Evolutionary conservation across 2,329 filamentous ascomycete species (phyloP).

Genomic region (Penicillium sumatraense): DNA sequence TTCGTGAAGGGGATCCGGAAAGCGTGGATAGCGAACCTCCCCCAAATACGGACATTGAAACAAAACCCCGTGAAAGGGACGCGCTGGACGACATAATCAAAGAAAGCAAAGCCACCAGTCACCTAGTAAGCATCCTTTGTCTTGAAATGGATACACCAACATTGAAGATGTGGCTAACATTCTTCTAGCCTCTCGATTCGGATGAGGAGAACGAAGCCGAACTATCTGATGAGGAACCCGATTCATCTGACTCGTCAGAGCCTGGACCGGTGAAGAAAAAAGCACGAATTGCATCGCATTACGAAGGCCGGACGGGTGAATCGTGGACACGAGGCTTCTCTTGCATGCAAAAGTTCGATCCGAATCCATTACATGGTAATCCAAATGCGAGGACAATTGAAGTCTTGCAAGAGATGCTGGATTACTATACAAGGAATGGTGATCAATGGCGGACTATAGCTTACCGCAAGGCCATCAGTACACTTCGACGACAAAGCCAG

Average conservation of each 20-base stretch:
- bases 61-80: conserved; percentile 46
- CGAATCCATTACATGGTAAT: conserved; percentile 53
- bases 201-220: conserved; percentile 11
- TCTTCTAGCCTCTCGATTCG: conserved; percentile 38
- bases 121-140: conserved; percentile 53
- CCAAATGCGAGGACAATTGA: conserved; percentile 79
- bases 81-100: conserved; percentile 68
- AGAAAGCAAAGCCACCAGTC: conserved; percentile 63
- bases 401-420: conserved; percentile 76
- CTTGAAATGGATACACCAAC: not conserved
- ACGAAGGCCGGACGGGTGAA: conserved; percentile 12
- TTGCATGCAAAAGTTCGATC: conserved; percentile 64
- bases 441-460: conserved; percentile 77
- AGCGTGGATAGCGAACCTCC: not conserved
- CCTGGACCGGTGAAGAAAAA: conserved; percentile 1
- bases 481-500: conserved; percentile 66
- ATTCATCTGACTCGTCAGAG: conserved; percentile 15
- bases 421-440: conserved; percentile 74
- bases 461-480: conserved; percentile 78
- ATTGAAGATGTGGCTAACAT: conserved; percentile 7
- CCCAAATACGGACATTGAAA: conserved; percentile 1
- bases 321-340: conserved; percentile 54
- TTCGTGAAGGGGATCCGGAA: conserved; percentile 52
- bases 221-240: conserved; percentile 23
- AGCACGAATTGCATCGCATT: not conserved